Base-by-base conservation (phyloP, 257 asterid species). In the Petunia axillaris region DNA sequence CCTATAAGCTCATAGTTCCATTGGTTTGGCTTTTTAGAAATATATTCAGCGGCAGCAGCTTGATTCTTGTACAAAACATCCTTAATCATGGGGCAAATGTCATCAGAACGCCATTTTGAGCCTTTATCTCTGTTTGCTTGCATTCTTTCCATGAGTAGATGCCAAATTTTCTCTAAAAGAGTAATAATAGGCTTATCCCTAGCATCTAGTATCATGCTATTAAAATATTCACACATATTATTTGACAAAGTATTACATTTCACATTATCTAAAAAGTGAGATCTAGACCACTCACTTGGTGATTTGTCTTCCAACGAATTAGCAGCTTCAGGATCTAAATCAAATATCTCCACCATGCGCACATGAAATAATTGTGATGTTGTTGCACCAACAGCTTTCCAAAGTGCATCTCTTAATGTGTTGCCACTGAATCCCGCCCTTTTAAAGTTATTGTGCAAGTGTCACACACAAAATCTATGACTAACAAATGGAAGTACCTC, bases 391-490 rank as follows among this genome's bases (percentile, higher is more conserved):
- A 82, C 75, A 1, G 40, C 39, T 3, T 6, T 55, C 64, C 87
- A 77, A 5, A 76, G 52, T 9, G 55, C 4, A n/a, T 75, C 1
- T 36, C 55, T 67, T 15, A 80, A n/a, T 4, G 68, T 6, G 7
- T 63, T 38, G 0, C 81, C 79, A 5, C 16, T 2, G 11, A 71
- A 40, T 14, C 37, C 9, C 8, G 2, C 78, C n/a, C 6, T 50
- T 6, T 50, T 80, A 16, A 83, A 75, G 25, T 75, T 80, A 10
- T 41, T 16, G 13, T 76, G 62, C 10, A 83, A 13, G 43, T 80
- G 82, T 4, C 64, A 10, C 13, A 74, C 54, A 48, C 38, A 84
- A 40, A 76, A 76, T 6, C 63, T 66, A 64, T 67, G 77, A 43
- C 36, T 63, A 10, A 9, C 5, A 66, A 64, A 14, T 0, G 41